phyloP scores from a whole-genome alignment of 306 rosid genomes.

The Benincasa hispida region DNA sequence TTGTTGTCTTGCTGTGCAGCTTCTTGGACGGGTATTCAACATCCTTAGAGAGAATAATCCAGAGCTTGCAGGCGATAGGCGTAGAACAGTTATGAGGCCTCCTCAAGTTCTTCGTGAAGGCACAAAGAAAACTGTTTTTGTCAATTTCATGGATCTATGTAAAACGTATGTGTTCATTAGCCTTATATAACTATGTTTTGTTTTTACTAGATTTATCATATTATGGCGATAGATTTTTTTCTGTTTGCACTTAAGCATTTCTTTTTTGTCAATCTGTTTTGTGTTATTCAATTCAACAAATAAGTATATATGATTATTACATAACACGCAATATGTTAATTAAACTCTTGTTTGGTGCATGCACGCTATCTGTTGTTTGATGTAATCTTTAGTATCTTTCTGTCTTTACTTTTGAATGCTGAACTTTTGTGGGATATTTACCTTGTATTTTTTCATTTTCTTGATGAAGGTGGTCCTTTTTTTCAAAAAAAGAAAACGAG shows the following conservation, averaged over 20 bases:
- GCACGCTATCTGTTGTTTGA: neutral
- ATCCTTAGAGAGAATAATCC: conserved; percentile 92
- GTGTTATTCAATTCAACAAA: neutral
- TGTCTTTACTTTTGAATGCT: neutral
- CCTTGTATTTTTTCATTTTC: neutral
- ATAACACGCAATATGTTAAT: neutral
- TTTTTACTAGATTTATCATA: neutral
- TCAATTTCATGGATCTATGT: conserved; percentile 94
- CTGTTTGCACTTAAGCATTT: neutral
- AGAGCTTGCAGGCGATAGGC: conserved; percentile 84
- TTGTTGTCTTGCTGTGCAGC: conserved; percentile 30
- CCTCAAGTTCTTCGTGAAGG: conserved; percentile 99
- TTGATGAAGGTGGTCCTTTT: no score
- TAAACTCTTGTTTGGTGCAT: neutral
- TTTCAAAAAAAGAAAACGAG: neutral
- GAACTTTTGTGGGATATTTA: neutral
- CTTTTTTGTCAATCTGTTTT: neutral
- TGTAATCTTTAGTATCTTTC: neutral
- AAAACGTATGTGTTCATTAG: conserved; percentile 41
- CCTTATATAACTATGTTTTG: neutral
- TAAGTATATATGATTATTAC: neutral
- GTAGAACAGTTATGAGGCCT: conserved; percentile 95
- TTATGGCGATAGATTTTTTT: neutral
- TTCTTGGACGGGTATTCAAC: conserved; percentile 84
- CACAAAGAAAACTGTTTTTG: conserved; percentile 93